These are phyloP conservation scores for Mucor plumbeus DNA, from an alignment of 371 early-diverging fungal genomes.

Conservation along the genomic window DNA sequence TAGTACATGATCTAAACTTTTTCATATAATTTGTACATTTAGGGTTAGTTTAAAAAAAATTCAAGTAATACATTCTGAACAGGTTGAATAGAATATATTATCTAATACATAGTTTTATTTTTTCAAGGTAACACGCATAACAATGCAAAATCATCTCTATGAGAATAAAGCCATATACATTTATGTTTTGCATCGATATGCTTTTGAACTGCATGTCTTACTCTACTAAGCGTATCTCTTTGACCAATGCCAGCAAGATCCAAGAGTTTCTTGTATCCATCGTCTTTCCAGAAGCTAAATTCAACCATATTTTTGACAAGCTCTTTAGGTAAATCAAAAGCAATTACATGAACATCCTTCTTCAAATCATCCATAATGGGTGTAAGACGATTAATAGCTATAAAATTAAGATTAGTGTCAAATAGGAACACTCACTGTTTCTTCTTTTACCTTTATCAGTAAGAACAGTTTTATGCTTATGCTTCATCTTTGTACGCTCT, in stretches of 20 bases:
- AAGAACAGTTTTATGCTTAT: conserved; percentile 71
- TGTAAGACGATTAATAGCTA: conserved; percentile 61
- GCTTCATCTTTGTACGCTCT: conserved; percentile 62
- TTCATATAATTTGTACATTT: background rate
- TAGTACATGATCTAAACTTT: background rate
- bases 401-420: no score
- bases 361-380: conserved; percentile 60
- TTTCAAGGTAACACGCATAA: conserved; percentile 45
- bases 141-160: conserved; percentile 67
- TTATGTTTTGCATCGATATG: conserved; percentile 60
- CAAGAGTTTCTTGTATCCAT: conserved; percentile 60
- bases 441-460: conserved; percentile 66
- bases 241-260: conserved; percentile 41
- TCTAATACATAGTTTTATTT: background rate
- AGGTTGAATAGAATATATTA: background rate
- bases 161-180: conserved; percentile 77
- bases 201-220: conserved; percentile 66
- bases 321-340: conserved; percentile 69
- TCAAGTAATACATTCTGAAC: background rate
- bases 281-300: conserved; percentile 65
- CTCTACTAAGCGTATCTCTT: conserved; percentile 52
- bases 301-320: conserved; percentile 61
- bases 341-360: conserved; percentile 70
- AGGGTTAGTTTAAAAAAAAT: no score
- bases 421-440: background rate